Conservation (phyloP, 345 rosid genomes). For the Moringa oleifera region DNA sequence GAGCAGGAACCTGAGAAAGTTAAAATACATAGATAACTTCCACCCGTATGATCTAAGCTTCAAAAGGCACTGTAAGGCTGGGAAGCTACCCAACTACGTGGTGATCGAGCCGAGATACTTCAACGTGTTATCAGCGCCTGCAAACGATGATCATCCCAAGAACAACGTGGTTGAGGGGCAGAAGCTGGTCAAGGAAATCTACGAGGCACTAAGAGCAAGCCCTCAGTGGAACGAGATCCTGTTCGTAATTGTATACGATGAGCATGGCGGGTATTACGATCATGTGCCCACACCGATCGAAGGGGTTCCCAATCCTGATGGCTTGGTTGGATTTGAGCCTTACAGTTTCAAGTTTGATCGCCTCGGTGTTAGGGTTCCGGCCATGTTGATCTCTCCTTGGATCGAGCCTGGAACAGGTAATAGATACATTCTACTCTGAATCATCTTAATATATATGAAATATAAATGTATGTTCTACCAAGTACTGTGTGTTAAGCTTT, state of each 20-base stretch:
- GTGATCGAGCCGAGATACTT: constrained; percentile 72
- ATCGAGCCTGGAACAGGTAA: constrained; percentile 75
- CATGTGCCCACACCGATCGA: constrained; percentile 75
- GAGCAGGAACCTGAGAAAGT: constrained; percentile 62
- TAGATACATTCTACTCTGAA: too few species aligned
- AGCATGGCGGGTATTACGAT: constrained; percentile 91
- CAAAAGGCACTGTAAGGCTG: constrained; percentile 66
- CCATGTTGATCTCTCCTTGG: constrained; percentile 80
- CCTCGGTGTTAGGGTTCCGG: constrained; percentile 74
- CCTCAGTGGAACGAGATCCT: constrained; percentile 83
- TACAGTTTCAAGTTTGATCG: constrained; percentile 72
- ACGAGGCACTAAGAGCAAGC: constrained; percentile 71
- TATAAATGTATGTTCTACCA: too few species aligned
- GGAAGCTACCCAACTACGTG: constrained; percentile 83
- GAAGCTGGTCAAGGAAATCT: constrained; percentile 68
- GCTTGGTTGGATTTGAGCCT: constrained; percentile 51
- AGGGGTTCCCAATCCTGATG: constrained; percentile 85
- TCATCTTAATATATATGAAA: too few species aligned
- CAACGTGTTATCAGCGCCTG: constrained; percentile 49
- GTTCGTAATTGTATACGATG: constrained; percentile 61
- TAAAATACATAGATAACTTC: constrained; percentile 70
- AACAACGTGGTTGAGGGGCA: constrained; percentile 80
- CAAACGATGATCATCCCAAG: constrained; percentile 82
- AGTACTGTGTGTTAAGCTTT: too few species aligned
- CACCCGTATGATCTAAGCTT: constrained; percentile 55